Base-by-base conservation (phyloP, 805 yeast genomes). In the Teunomyces funiuensis region DNA sequence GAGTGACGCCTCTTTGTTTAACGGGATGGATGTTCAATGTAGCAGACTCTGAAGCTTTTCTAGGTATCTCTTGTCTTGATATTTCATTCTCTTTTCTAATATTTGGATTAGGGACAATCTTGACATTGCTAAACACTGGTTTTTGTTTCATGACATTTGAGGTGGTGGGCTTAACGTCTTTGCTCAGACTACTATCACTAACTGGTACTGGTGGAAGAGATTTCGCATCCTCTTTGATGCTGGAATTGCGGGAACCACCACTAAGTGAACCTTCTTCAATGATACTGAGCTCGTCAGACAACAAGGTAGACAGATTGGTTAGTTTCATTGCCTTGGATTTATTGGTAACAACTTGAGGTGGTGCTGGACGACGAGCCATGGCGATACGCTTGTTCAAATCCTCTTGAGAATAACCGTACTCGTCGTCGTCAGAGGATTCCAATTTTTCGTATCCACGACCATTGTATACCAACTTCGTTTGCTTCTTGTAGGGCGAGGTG, bases 231-330 rank as follows among this genome's bases (percentile, higher is more conserved):
- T 27, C 42, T n/a, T 49, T 57, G 4, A 60, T 37, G 37, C 71
- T 69, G 5, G 69, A 47, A 6, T 44, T 40, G 43, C 73, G 55
- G 4, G 72, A 65, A 2, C 50, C 57, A 20, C 43, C 50, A 22
- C 52, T 51, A 28, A 42, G 39, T 2, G 71, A 61, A 22, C 54
- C 62, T 42, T 71, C 76, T 47, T 70, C 74, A 14, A 71, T 70
- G 30, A 69, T 60, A 47, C 76, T 71, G 38, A 71, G 58, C 33
- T 61, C 72, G 46, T 69, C 74, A 1, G 61, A 56, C 38, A 57
- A 39, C 1, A 47, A 22, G 14, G 51, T 51, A 8, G 55, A 45
- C 30, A 50, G 54, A 7, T 36, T 23, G 2, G 48, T 52, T 6
- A 54, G 45, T 37, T 55, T 61, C 39, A 55, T 57, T 8, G 62